phyloP scores from a whole-genome alignment of 106 monocot genomes.

The Dendrobium nobile region DNA sequence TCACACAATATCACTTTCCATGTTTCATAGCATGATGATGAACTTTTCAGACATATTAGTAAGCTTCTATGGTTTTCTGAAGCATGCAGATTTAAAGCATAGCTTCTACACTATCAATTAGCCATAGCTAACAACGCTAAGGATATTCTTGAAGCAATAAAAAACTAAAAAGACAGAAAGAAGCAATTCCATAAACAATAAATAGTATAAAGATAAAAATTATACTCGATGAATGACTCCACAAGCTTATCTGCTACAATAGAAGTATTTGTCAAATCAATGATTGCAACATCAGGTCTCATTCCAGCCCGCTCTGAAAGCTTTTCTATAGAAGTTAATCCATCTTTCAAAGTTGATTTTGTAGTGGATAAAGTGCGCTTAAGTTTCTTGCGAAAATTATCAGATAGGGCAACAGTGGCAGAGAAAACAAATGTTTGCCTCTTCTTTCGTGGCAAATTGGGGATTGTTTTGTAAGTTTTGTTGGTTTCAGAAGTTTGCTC shows the following conservation, averaged over 20 bases:
- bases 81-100: not conserved
- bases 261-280: slow-evolving; percentile 79
- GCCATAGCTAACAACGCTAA: not conserved
- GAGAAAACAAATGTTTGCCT: slow-evolving; percentile 96
- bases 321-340: slow-evolving; percentile 75
- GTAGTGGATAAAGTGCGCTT: slow-evolving; percentile 44
- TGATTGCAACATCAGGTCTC: slow-evolving; percentile 69
- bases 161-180: not conserved
- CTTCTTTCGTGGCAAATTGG: slow-evolving; percentile 55
- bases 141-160: not conserved
- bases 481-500: slow-evolving; percentile 15
- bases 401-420: slow-evolving; percentile 85
- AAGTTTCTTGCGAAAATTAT: slow-evolving; percentile 83
- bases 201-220: not conserved
- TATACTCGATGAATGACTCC: slow-evolving; percentile 94
- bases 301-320: slow-evolving; percentile 87
- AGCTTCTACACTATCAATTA: not conserved
- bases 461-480: slow-evolving; percentile 34
- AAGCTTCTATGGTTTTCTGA: not conserved
- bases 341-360: slow-evolving; percentile 28
- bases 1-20: too few relatives aligned
- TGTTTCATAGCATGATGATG: too few relatives aligned
- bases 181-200: not conserved
- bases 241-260: slow-evolving; percentile 90
- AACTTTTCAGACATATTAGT: too few relatives aligned